phyloP scores from a whole-genome alignment of 768 basidiomycete genomes.

The Auriscalpium vulgare region DNA sequence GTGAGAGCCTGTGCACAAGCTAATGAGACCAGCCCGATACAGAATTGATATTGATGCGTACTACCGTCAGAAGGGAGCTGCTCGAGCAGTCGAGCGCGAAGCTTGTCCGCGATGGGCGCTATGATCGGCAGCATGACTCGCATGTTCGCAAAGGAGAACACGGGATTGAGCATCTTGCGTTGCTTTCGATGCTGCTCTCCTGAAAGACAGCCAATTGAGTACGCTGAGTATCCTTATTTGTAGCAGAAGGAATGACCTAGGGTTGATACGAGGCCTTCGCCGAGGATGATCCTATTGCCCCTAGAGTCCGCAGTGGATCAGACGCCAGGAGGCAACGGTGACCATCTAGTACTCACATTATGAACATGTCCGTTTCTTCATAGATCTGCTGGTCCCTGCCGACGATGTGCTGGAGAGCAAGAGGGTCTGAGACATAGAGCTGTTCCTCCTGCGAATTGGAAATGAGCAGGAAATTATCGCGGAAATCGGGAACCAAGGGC shows the following conservation, averaged over 20 bases:
- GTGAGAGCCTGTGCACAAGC: not conserved
- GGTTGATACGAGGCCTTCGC: not conserved
- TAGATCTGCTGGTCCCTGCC: not conserved
- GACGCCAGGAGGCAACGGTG: not conserved
- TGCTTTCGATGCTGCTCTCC: conserved; percentile 1
- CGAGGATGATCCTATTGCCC: not conserved
- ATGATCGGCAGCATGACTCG: conserved; percentile 15
- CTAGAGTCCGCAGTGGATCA: not conserved
- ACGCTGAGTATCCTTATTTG: too few relatives aligned
- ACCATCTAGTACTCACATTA: not conserved
- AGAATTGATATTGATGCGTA: too few relatives aligned
- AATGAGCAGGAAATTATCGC: not conserved
- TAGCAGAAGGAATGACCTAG: not conserved
- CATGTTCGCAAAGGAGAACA: conserved; percentile 16
- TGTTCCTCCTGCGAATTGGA: conserved; percentile 3
- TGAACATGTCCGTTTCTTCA: not conserved
- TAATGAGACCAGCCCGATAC: not conserved
- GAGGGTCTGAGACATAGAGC: conserved; percentile 17
- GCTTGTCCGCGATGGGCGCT: conserved; percentile 8
- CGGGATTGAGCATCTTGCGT: conserved; percentile 8
- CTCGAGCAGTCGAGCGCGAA: not conserved
- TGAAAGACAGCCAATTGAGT: not conserved
- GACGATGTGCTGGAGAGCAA: conserved; percentile 8
- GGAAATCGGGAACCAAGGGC: not conserved
- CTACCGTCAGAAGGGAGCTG: too few relatives aligned